A percentile compares a stretch with the other conserved stretches of the same genome.
These are phyloP conservation scores for Protomyces lactucae-debilis DNA, from an alignment of 1,139 yeast genomes.

Conservation along the genomic window DNA sequence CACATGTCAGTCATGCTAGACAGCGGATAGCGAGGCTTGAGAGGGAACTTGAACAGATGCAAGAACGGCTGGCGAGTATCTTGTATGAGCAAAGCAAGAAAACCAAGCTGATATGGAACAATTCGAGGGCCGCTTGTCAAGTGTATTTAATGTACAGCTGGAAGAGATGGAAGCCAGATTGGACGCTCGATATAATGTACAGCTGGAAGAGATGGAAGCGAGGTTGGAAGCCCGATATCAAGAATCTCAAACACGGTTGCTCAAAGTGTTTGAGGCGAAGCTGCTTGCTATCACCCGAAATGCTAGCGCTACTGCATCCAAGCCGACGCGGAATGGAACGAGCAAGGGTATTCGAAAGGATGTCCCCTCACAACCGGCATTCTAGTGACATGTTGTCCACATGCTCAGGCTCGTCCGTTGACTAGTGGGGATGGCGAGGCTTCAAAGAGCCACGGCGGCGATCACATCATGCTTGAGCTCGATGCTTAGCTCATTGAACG, in stretches of 20 bases:
- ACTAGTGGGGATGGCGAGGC: no score
- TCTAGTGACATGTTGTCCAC: no score
- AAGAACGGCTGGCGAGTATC: background rate
- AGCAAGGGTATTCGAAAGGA: background rate
- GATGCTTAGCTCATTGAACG: no score
- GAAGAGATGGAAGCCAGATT: background rate
- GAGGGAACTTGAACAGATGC: background rate
- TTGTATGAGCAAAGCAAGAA: background rate
- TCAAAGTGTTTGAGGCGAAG: background rate
- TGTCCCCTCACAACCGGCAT: background rate
- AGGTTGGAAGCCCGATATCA: background rate
- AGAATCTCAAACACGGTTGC: background rate
- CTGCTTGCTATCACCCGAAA: background rate
- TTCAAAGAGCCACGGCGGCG: no score
- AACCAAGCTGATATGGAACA: slow-evolving; percentile 5
- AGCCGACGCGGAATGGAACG: background rate
- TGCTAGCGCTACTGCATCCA: no score
- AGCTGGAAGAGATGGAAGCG: background rate
- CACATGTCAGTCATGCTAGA: no score
- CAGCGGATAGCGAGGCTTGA: background rate
- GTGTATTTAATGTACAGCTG: background rate
- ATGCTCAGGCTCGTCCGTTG: no score
- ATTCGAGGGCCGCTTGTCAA: background rate
- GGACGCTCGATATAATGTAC: background rate
- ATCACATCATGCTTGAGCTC: no score